Percentiles rank a stretch among this genome's conserved stretches.
These are phyloP conservation scores for Yarrowia sp. DNA, from an alignment of 805 yeast species.

Conservation along the genomic window DNA sequence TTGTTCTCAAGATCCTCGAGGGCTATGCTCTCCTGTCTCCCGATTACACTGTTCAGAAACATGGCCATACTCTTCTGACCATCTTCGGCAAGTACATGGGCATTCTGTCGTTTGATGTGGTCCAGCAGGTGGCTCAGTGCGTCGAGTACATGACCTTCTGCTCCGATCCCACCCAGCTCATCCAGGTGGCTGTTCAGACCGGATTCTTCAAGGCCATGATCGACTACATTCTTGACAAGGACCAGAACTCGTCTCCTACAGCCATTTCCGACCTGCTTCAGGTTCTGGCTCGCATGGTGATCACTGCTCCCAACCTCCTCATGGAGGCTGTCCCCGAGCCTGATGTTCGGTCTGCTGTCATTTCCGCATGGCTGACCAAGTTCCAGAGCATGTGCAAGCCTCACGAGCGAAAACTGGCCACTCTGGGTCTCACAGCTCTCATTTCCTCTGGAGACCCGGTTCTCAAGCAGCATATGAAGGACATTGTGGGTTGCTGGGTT, in stretches of 20 bases:
- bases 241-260: constrained; percentile 46
- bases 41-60: constrained; percentile 36
- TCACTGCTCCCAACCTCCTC: constrained; percentile 43
- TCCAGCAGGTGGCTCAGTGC: constrained; percentile 44
- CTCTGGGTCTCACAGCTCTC: constrained; percentile 66
- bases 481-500: constrained; percentile 55
- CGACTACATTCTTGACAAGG: constrained; percentile 29
- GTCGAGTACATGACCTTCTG: constrained; percentile 45
- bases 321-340: constrained; percentile 41
- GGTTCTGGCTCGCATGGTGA: constrained; percentile 45
- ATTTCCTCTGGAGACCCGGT: constrained; percentile 52
- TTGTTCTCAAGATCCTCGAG: constrained; percentile 48
- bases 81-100: constrained; percentile 40
- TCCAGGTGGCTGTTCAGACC: constrained; percentile 40
- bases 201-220: constrained; percentile 40
- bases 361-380: constrained; percentile 48
- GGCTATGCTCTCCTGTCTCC: constrained; percentile 50
- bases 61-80: constrained; percentile 18
- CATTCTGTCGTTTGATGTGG: constrained; percentile 40
- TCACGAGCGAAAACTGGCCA: constrained; percentile 70
- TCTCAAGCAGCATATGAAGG: constrained; percentile 48
- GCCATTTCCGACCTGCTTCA: constrained; percentile 46
- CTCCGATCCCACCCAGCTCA: constrained; percentile 38
- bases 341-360: constrained; percentile 12
- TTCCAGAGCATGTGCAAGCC: constrained; percentile 72